These are phyloP conservation scores for Cercophora newfieldiana DNA, from an alignment of 495 filamentous ascomycete genomes.

Conservation along the genomic window DNA sequence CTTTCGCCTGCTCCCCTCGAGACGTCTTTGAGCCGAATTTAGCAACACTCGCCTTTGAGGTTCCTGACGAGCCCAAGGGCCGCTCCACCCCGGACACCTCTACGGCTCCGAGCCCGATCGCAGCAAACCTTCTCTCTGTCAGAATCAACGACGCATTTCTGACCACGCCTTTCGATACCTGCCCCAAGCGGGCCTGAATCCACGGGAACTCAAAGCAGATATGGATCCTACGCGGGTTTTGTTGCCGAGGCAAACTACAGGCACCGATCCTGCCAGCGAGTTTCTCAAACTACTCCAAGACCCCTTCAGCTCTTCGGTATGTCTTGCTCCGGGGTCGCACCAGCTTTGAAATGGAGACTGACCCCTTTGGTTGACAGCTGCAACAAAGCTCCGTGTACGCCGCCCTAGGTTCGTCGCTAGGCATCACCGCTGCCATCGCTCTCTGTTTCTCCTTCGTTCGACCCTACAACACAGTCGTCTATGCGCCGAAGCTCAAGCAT, in stretches of 20 bases:
- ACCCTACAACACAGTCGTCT: conserved; percentile 86
- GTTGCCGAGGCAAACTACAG: conserved; percentile 27
- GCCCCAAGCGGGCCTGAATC: conserved; percentile 17
- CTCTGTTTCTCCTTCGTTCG: conserved; percentile 84
- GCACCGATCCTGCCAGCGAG: conserved; percentile 33
- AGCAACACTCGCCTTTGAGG: background rate
- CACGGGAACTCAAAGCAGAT: background rate
- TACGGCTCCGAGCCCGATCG: background rate
- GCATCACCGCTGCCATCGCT: conserved; percentile 67
- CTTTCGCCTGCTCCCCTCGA: background rate
- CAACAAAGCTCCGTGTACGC: conserved; percentile 61
- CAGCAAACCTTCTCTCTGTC: conserved; percentile 2
- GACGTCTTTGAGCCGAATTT: background rate
- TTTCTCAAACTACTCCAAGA: conserved; percentile 47
- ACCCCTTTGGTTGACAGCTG: conserved; percentile 25
- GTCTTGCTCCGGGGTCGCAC: background rate
- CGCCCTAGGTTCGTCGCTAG: conserved; percentile 80
- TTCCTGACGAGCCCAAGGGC: background rate
- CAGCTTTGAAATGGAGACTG: background rate
- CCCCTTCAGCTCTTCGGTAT: conserved; percentile 50
- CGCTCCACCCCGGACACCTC: background rate
- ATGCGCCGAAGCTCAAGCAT: conserved; percentile 92
- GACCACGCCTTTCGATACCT: conserved; percentile 12
- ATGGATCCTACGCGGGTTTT: conserved; percentile 26
- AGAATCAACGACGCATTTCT: background rate